These are phyloP conservation scores for Daldinia concentrica DNA, from an alignment of 495 filamentous ascomycete species.

Conservation along the genomic window DNA sequence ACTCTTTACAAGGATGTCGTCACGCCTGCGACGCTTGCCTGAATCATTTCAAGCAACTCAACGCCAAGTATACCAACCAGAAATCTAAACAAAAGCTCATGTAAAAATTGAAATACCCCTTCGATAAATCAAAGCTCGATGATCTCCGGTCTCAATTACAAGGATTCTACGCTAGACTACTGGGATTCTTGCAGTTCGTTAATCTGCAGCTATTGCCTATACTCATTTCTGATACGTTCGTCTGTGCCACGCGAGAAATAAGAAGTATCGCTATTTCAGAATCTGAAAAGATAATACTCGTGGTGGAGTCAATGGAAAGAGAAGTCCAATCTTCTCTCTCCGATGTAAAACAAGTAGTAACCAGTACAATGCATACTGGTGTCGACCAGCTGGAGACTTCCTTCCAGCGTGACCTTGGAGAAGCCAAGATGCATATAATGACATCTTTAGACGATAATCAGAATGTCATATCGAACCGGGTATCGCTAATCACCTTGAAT, in stretches of 20 bases:
- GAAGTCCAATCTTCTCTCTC: conserved; percentile 15
- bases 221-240: neutral
- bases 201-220: conserved; percentile 9
- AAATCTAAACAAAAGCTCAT: neutral
- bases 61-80: conserved; percentile 5
- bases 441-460: neutral
- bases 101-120: conserved; percentile 15
- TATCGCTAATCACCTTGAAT: neutral
- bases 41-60: conserved; percentile 14
- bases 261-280: conserved; percentile 1
- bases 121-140: conserved; percentile 19
- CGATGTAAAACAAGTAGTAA: neutral
- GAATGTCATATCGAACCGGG: neutral
- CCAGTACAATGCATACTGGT: neutral
- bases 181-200: conserved; percentile 13
- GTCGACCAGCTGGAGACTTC: neutral
- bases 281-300: neutral
- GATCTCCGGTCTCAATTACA: conserved; percentile 10
- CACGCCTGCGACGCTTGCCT: conserved; percentile 22
- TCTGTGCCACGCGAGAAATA: conserved; percentile 9
- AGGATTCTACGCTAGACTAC: conserved; percentile 5
- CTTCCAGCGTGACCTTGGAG: neutral
- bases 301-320: conserved; percentile 7
- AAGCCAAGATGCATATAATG: neutral
- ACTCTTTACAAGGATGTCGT: conserved; percentile 9